Conservation (phyloP, 345 rosid species). For the Leavenworthia alabamica region DNA sequence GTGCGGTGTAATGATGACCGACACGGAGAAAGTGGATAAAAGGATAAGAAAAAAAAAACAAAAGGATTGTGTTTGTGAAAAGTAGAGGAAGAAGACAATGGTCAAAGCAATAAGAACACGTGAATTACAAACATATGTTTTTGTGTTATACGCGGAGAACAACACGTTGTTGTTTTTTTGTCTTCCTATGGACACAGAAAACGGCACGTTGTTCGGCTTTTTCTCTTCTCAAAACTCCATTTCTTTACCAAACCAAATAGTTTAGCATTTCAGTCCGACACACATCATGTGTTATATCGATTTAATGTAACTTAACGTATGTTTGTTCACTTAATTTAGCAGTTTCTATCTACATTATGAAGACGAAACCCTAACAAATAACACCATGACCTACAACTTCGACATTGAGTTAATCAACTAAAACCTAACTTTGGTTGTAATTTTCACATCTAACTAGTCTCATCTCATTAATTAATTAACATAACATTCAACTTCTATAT, state of each 20-base stretch:
- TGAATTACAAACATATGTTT: conserved; percentile 24
- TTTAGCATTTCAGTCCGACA: conserved; percentile 20
- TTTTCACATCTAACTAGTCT: background rate
- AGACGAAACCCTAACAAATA: conserved; percentile 1
- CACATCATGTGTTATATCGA: conserved; percentile 21
- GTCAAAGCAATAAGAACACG: conserved; percentile 25
- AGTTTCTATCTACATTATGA: conserved; percentile 16
- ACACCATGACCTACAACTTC: conserved; percentile 3
- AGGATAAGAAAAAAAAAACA: conserved; percentile 14
- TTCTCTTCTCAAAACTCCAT: background rate
- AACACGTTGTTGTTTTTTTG: conserved; percentile 21
- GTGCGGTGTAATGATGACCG: conserved; percentile 22
- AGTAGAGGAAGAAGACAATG: conserved; percentile 30
- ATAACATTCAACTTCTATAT: no score
- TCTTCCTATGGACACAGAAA: conserved; percentile 17
- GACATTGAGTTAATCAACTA: background rate
- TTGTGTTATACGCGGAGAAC: conserved; percentile 25
- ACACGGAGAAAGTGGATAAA: conserved; percentile 17
- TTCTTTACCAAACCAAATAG: conserved; percentile 10
- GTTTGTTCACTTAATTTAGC: no score
- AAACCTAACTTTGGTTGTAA: background rate
- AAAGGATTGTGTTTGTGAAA: conserved; percentile 22
- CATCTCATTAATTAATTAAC: no score
- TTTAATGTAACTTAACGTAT: conserved; percentile 18
- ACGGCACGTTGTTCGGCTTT: conserved; percentile 29